Evolutionary conservation across 257 asterid species (phyloP).

Genomic region (Ilex asprella): DNA sequence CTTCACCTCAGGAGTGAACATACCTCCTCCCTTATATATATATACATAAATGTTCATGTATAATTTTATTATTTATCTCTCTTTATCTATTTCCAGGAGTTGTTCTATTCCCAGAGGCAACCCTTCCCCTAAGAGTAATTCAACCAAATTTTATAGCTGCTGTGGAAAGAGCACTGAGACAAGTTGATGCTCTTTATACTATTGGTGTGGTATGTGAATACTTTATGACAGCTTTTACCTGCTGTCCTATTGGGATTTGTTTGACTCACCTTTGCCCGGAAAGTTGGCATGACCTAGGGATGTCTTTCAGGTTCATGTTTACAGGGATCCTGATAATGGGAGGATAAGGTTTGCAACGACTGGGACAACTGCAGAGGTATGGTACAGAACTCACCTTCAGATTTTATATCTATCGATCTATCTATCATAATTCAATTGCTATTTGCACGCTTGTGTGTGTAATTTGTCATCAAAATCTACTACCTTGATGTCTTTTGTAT

Average conservation of each 20-base stretch:
- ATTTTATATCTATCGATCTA: no score
- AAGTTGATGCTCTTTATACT: slow-evolving; percentile 69
- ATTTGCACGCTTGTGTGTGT: no score
- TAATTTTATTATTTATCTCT: no score
- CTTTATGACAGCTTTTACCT: slow-evolving; percentile 1
- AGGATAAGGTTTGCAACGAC: slow-evolving; percentile 54
- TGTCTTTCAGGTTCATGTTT: slow-evolving; percentile 63
- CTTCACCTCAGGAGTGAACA: no score
- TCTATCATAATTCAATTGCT: no score
- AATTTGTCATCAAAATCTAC: no score
- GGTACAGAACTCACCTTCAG: slow-evolving; percentile 4
- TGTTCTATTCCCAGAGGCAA: slow-evolving; percentile 94
- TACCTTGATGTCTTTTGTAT: no score
- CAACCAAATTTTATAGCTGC: slow-evolving; percentile 69
- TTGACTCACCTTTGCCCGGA: slow-evolving; percentile 12
- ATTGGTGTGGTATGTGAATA: slow-evolving; percentile 78
- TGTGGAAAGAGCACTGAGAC: slow-evolving; percentile 69
- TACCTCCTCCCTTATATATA: no score
- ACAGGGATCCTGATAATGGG: slow-evolving; percentile 45
- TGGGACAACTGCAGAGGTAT: slow-evolving; percentile 97
- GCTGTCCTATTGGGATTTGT: slow-evolving; percentile 7
- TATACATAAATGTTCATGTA: no score
- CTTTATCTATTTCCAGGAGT: slow-evolving; percentile 43
- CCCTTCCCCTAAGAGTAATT: slow-evolving; percentile 86
- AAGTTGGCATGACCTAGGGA: background rate